Conservation (phyloP, 306 rosid genomes). For the Sechiopsis laciniata region DNA sequence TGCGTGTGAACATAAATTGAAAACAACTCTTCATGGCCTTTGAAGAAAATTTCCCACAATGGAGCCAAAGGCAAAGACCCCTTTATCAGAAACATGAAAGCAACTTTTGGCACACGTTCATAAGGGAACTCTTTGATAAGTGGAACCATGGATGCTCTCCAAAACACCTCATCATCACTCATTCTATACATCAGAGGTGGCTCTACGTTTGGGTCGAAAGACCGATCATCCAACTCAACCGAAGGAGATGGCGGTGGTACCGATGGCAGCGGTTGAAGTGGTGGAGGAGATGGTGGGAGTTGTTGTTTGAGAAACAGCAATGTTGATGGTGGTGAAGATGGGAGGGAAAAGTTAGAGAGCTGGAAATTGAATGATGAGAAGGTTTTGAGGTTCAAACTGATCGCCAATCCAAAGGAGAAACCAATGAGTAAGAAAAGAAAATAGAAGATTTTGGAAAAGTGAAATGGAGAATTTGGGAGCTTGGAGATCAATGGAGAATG, state of each 20-base stretch:
- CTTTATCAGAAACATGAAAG: conserved; percentile 61
- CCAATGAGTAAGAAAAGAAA: conserved; percentile 39
- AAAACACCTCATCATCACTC: conserved; percentile 38
- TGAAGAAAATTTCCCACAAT: conserved; percentile 56
- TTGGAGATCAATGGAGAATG: conserved; percentile 22
- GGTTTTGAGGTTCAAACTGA: conserved; percentile 30
- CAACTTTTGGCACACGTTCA: conserved; percentile 40
- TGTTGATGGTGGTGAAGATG: conserved; percentile 19
- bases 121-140: conserved; percentile 18
- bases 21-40: conserved; percentile 38
- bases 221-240: not conserved
- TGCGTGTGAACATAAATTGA: conserved; percentile 48
- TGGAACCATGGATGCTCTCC: conserved; percentile 39
- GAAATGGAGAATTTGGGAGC: conserved; percentile 15
- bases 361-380: conserved; percentile 18
- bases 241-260: not conserved
- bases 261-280: not conserved
- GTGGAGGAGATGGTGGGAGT: conserved; percentile 4
- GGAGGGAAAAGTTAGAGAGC: not conserved
- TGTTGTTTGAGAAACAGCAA: not conserved
- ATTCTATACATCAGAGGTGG: conserved; percentile 30
- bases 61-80: conserved; percentile 42
- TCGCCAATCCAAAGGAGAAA: conserved; percentile 37
- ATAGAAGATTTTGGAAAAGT: conserved; percentile 20
- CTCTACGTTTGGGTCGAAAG: conserved; percentile 8